Percentiles rank a stretch among this genome's conserved stretches.
These are phyloP conservation scores for Actinomortierella wolfii DNA, from an alignment of 371 early-diverging fungal species.

Conservation along the genomic window DNA sequence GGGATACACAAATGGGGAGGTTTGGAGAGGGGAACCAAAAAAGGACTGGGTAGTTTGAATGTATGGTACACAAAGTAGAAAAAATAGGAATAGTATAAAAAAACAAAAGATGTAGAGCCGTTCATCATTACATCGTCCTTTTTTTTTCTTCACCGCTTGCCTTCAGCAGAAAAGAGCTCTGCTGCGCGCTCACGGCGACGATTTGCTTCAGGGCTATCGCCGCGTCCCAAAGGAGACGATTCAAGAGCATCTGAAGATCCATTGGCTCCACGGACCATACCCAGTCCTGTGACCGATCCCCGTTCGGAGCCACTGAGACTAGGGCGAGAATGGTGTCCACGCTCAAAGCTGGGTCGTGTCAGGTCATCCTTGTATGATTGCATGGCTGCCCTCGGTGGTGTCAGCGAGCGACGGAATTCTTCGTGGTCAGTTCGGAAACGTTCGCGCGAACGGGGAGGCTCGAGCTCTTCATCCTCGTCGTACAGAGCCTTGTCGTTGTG, in stretches of 20 bases:
- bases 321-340: constrained; percentile 6
- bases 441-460: constrained; percentile 34
- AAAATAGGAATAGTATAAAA: no score
- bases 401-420: constrained; percentile 37
- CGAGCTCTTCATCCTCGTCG: constrained; percentile 30
- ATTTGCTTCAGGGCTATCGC: constrained; percentile 29
- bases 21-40: no score
- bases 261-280: constrained; percentile 5
- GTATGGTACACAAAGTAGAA: no score
- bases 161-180: constrained; percentile 40
- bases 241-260: not conserved
- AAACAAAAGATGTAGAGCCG: no score
- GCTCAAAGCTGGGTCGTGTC: constrained; percentile 31
- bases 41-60: no score
- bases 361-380: constrained; percentile 40
- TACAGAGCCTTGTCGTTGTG: constrained; percentile 36
- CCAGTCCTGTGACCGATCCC: constrained; percentile 13
- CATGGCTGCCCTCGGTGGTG: constrained; percentile 39
- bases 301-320: constrained; percentile 32
- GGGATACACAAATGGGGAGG: no score
- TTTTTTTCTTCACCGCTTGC: constrained; percentile 5
- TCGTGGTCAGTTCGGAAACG: constrained; percentile 12
- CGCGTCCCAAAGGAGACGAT: not conserved
- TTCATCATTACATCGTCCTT: not conserved
- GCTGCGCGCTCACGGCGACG: constrained; percentile 39